Base-by-base conservation (phyloP, 768 basidiomycete genomes). In the Agrocybe chaxingu region DNA sequence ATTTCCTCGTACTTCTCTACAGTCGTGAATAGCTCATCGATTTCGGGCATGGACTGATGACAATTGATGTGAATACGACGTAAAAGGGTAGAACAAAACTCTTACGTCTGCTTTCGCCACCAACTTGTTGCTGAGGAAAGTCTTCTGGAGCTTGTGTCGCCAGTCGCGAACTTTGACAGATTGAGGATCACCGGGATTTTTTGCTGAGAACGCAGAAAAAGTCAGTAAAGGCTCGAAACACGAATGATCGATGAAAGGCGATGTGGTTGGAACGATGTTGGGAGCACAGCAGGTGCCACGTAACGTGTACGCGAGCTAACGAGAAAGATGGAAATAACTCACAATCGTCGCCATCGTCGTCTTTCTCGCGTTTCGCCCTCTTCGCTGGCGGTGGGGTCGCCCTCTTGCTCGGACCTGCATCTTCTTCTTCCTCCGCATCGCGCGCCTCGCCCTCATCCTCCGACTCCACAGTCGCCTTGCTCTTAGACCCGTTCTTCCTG, bases 131-230 rank as follows among this genome's bases (percentile, higher is more conserved):
- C 84, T 82, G 46, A 95, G 64, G 72, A 93, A 88, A 0, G 82
- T 88, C 66, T 92, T 89, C 70, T 98, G 94, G 2, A 97, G 78
- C 66, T 83, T 88, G 66, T 96, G 92, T 57, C 95, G 77, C 93
- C 94, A 96, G 51, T 90, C 88, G 62, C 89, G 85, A 59, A 95
- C 92, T 66, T 86, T 72, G 24, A 67, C 44, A 30, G 80, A 80
- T 46, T 76, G 75, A 1, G 92, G 92, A 64, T 93, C 81, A 34
- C 78, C 71, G 33, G 85, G 84, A 53, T 84, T 74, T 62, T 79
- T 75, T 7, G 62, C 71, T 73, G 45, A 11, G 47, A 39, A 42
- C 16, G 33, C 42, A 32, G 5, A 7, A 37, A 47, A 42, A 3
- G 38, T n/a, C 18, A 29, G 32, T 37, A 41, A 16, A 35, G 30